phyloP scores from a whole-genome alignment of 164 flowering plant species.

The Nymphaea colorata region DNA sequence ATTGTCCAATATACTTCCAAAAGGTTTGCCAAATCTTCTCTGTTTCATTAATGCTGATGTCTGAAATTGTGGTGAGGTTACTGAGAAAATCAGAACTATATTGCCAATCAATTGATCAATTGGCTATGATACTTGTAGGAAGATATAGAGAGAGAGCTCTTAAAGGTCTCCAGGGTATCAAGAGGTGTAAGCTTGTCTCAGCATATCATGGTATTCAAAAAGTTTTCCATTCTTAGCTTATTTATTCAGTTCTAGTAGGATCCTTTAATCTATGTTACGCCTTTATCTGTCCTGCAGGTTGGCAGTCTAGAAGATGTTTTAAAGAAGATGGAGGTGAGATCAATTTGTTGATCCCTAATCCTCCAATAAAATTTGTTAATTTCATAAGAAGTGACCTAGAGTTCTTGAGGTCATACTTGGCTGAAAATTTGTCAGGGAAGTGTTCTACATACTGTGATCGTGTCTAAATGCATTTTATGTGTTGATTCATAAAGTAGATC shows the following conservation, averaged over 20 bases:
- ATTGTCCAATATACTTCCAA: slow-evolving; percentile 74
- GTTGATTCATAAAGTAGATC: too few relatives aligned
- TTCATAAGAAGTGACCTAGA: too few relatives aligned
- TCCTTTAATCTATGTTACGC: background rate
- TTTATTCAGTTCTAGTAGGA: background rate
- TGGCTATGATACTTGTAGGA: slow-evolving; percentile 38
- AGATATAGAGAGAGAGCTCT: slow-evolving; percentile 78
- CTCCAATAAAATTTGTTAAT: too few relatives aligned
- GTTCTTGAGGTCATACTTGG: too few relatives aligned
- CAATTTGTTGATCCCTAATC: background rate
- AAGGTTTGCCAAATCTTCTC: slow-evolving; percentile 45
- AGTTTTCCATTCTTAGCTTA: background rate
- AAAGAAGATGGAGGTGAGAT: slow-evolving; percentile 83
- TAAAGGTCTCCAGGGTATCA: slow-evolving; percentile 44
- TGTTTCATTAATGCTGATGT: background rate
- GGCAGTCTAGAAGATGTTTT: slow-evolving; percentile 92
- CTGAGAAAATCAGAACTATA: background rate
- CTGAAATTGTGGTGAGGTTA: background rate
- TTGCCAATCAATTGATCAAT: background rate
- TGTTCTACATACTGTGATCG: too few relatives aligned
- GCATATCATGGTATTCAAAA: slow-evolving; percentile 55
- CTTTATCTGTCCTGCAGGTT: slow-evolving; percentile 37
- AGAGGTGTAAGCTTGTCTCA: slow-evolving; percentile 48
- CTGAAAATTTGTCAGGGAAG: too few relatives aligned
- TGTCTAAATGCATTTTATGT: too few relatives aligned